phyloP scores from a whole-genome alignment of 371 early-diverging fungal genomes.

The Mortierella sp. region DNA sequence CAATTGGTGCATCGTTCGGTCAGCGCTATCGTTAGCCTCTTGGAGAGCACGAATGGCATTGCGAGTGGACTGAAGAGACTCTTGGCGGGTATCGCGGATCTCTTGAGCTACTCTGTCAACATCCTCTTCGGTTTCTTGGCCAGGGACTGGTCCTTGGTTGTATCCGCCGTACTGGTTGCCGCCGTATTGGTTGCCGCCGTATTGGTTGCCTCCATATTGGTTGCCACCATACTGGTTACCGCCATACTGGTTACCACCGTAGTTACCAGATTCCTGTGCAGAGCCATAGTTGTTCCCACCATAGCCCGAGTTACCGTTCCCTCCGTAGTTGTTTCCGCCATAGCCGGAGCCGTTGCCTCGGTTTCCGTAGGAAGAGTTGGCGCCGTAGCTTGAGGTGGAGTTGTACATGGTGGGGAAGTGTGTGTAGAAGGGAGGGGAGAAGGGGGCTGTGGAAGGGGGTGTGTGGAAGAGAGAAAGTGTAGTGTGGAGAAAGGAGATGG shows the following conservation, averaged over 20 bases:
- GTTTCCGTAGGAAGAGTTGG: no score
- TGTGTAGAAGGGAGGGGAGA: constrained; percentile 1
- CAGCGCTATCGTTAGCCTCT: constrained; percentile 73
- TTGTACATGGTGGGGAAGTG: neutral
- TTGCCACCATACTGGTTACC: neutral
- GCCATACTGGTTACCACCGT: constrained; percentile 28
- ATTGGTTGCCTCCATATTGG: constrained; percentile 7
- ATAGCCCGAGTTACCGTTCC: constrained; percentile 10
- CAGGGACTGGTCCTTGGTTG: constrained; percentile 36
- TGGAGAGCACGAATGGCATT: constrained; percentile 73
- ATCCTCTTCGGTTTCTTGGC: constrained; percentile 73
- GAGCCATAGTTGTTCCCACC: constrained; percentile 8
- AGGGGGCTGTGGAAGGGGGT: neutral
- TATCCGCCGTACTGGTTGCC: constrained; percentile 23
- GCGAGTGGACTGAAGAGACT: constrained; percentile 78
- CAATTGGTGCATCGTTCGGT: constrained; percentile 71
- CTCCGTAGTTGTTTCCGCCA: constrained; percentile 23
- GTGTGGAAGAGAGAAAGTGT: no score
- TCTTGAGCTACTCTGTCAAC: constrained; percentile 68
- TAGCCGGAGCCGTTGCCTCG: constrained; percentile 1
- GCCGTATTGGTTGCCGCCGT: constrained; percentile 14
- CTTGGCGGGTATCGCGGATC: constrained; percentile 77
- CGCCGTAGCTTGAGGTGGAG: constrained; percentile 1
- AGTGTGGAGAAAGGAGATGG: neutral
- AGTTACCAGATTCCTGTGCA: constrained; percentile 26